These are phyloP conservation scores for Sugiyamaella smithiae DNA, from an alignment of 805 yeast genomes.

Conservation along the genomic window DNA sequence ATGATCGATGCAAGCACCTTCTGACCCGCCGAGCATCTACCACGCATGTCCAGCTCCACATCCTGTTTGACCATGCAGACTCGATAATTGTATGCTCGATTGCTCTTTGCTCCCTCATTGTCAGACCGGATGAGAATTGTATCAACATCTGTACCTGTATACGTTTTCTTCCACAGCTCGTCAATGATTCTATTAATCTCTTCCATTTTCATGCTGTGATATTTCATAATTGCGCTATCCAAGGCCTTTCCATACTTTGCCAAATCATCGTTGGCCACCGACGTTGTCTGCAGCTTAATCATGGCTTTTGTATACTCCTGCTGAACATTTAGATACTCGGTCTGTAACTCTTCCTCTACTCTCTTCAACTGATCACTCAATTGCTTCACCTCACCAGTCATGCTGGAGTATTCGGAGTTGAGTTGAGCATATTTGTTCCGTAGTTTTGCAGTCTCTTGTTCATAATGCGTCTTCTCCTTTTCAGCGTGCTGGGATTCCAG, in stretches of 20 bases:
- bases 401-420: constrained; percentile 68
- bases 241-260: constrained; percentile 78
- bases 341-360: constrained; percentile 55
- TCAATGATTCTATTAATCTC: constrained; percentile 85
- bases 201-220: constrained; percentile 86
- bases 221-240: constrained; percentile 91
- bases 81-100: constrained; percentile 80
- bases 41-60: constrained; percentile 94
- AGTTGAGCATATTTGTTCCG: constrained; percentile 49
- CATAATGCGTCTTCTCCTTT: constrained; percentile 56
- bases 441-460: constrained; percentile 52
- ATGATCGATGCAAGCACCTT: constrained; percentile 90
- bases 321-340: constrained; percentile 71
- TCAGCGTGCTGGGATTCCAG: constrained; percentile 60
- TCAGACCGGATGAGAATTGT: constrained; percentile 84
- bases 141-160: constrained; percentile 93
- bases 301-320: constrained; percentile 62
- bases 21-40: constrained; percentile 97
- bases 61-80: constrained; percentile 94
- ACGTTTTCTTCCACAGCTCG: constrained; percentile 91
- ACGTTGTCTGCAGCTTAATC: constrained; percentile 71
- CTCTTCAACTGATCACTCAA: constrained; percentile 65
- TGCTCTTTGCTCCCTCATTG: constrained; percentile 47
- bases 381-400: constrained; percentile 82
- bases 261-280: constrained; percentile 76